These are phyloP conservation scores for Teratosphaeria pseudoeucalypti DNA, from an alignment of 2,329 filamentous ascomycete genomes.

Conservation along the genomic window DNA sequence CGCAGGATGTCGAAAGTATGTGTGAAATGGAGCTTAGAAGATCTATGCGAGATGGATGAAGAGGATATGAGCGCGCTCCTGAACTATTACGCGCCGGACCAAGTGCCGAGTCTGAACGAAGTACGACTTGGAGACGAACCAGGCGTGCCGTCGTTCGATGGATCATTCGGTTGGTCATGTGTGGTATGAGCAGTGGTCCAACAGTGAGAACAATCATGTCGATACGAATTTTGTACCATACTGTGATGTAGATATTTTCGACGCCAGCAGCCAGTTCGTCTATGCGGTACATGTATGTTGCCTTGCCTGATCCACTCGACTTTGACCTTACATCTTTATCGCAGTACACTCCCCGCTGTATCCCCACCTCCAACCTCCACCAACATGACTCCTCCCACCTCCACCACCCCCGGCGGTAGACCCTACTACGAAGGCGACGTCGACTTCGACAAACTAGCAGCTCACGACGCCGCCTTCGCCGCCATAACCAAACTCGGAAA, in stretches of 20 bases:
- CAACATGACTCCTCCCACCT: constrained; percentile 4
- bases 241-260: neutral
- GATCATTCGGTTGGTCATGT: constrained; percentile 35
- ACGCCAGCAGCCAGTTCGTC: neutral
- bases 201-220: neutral
- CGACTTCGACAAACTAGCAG: constrained; percentile 52
- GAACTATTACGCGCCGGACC: constrained; percentile 52
- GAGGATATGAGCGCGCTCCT: constrained; percentile 75
- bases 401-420: neutral
- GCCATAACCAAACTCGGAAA: constrained; percentile 34
- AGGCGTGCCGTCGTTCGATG: constrained; percentile 33
- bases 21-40: constrained; percentile 73
- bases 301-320: neutral
- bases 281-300: neutral
- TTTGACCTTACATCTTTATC: neutral
- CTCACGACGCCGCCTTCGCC: constrained; percentile 49
- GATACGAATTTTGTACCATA: neutral
- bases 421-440: constrained; percentile 45
- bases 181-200: constrained; percentile 15
- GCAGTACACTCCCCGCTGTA: neutral
- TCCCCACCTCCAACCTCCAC: neutral
- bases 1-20: constrained; percentile 83
- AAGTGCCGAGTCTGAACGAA: constrained; percentile 34
- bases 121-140: constrained; percentile 29
- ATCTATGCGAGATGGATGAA: constrained; percentile 72